Evolutionary conservation across 495 filamentous ascomycete species (phyloP).

Genomic region (Cercophora newfieldiana): DNA sequence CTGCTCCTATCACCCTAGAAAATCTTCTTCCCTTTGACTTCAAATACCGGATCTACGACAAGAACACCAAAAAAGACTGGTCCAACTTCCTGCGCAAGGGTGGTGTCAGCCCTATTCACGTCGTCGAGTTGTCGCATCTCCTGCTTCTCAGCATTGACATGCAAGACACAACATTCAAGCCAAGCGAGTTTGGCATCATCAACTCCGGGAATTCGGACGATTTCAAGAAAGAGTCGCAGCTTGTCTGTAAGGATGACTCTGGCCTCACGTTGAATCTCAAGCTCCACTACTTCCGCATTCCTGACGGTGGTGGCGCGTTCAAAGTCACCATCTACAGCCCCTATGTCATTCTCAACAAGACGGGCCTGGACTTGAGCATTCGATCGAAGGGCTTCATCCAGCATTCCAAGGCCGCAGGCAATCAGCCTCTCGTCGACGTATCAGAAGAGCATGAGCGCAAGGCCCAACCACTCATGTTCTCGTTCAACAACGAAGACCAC

Average conservation of each 20-base stretch:
- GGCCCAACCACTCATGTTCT: slow-evolving; percentile 92
- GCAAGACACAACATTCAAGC: slow-evolving; percentile 91
- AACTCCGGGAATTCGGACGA: slow-evolving; percentile 87
- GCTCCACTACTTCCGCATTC: slow-evolving; percentile 90
- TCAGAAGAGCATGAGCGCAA: slow-evolving; percentile 51
- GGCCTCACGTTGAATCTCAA: slow-evolving; percentile 76
- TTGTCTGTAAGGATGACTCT: slow-evolving; percentile 81
- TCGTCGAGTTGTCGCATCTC: slow-evolving; percentile 92
- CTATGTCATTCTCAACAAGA: slow-evolving; percentile 93
- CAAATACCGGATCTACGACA: slow-evolving; percentile 98
- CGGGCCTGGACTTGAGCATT: slow-evolving; percentile 83
- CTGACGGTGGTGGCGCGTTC: slow-evolving; percentile 93
- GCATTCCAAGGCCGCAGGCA: slow-evolving; percentile 75
- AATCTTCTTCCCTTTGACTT: slow-evolving; percentile 96
- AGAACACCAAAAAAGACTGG: slow-evolving; percentile 97
- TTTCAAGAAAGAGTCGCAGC: slow-evolving; percentile 75
- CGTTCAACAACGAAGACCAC: slow-evolving; percentile 80
- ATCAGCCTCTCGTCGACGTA: slow-evolving; percentile 56
- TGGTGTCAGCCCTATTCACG: slow-evolving; percentile 93
- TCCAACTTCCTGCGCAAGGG: slow-evolving; percentile 96
- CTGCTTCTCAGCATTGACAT: slow-evolving; percentile 89
- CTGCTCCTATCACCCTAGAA: slow-evolving; percentile 88
- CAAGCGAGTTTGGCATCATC: slow-evolving; percentile 95
- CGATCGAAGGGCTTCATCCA: slow-evolving; percentile 86
- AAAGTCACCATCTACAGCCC: slow-evolving; percentile 91